Percentiles rank a stretch among this genome's conserved stretches.
Conservation (phyloP, 2,329 filamentous ascomycete genomes). For the Cladophialophora psammophila region DNA sequence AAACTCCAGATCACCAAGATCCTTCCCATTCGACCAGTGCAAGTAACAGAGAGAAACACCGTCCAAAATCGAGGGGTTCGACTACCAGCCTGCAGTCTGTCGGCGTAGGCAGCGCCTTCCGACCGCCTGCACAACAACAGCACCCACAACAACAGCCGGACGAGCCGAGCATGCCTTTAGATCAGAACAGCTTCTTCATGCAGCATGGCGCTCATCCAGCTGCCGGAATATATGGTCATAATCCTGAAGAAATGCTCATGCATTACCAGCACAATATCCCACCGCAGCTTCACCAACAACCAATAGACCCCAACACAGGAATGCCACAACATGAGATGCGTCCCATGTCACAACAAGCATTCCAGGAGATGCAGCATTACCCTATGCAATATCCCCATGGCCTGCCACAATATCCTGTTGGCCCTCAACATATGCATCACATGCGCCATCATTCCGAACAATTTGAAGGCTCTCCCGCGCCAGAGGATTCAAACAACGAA, state of each 20-base stretch:
- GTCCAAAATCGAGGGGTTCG: constrained; percentile 55
- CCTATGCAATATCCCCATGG: constrained; percentile 50
- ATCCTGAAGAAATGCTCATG: constrained; percentile 38
- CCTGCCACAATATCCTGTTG: constrained; percentile 45
- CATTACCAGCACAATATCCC: constrained; percentile 35
- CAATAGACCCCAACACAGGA: constrained; percentile 24
- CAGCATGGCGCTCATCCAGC: constrained; percentile 33
- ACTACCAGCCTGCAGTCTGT: constrained; percentile 58
- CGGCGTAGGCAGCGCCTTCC: constrained; percentile 40
- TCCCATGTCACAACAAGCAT: constrained; percentile 37
- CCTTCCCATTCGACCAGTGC: constrained; percentile 30
- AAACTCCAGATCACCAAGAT: constrained; percentile 30
- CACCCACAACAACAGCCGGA: constrained; percentile 20
- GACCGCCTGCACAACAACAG: constrained; percentile 41
- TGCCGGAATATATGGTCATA: constrained; percentile 30
- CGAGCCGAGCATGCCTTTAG: constrained; percentile 34
- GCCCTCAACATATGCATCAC: constrained; percentile 46
- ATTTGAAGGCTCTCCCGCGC: constrained; percentile 49
- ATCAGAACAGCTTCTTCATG: constrained; percentile 35
- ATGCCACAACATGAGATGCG: constrained; percentile 39
- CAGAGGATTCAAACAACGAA: constrained; percentile 54
- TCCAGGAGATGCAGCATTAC: constrained; percentile 44
- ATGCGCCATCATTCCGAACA: constrained; percentile 41
- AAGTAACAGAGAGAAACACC: constrained; percentile 43
- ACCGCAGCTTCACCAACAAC: constrained; percentile 32